Base-by-base conservation (phyloP, 495 filamentous ascomycete species). In the Podospora anserina region DNA sequence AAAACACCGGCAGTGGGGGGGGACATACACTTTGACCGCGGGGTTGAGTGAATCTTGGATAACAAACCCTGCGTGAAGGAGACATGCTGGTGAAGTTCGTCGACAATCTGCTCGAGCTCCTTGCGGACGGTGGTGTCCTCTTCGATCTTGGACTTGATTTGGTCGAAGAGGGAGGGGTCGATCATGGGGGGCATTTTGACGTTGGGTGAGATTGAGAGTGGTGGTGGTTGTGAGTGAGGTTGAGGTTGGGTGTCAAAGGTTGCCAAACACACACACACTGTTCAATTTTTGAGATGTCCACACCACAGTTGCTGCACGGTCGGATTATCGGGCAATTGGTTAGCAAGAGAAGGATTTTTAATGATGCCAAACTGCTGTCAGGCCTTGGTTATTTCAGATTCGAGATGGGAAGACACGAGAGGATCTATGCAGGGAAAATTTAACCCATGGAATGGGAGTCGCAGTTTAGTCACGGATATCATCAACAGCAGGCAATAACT, bases 91-190 rank as follows among this genome's bases (percentile, higher is more conserved):
- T 94, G 92, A 15, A 97, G 86, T 26, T 83, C 85, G 73, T 93
- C 89, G 63, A 94, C 83, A 68, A 96, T 90, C 27, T 93, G 89
- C 63, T 89, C 86, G 32, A 99, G 85, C 75, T 92, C 89, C 83
- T 97, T 94, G 71, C 91, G 88, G 61, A 95, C 85, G 56, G 83
- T 81, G 19, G 85, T 82, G 78, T 99, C 95, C 75, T 94, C 90
- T 74, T 99, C 96, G 71, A 97, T 91, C 75, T 93, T 93, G 58
- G 86, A 80, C 78, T 97, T 94, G 66, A 99, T 89, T 74, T 90
- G 84, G 69, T 93, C 89, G 78, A 98, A 97, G 73, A 98, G 93
- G 32, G 81, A 84, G 59, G 91, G 89, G 78, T 96, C 89, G 61
- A 97, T 90, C 84, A 86, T 84, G 56, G 76, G 72, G 26, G 62